Conservation (phyloP, 2,329 filamentous ascomycete genomes). For the Sporothrix phasma region DNA sequence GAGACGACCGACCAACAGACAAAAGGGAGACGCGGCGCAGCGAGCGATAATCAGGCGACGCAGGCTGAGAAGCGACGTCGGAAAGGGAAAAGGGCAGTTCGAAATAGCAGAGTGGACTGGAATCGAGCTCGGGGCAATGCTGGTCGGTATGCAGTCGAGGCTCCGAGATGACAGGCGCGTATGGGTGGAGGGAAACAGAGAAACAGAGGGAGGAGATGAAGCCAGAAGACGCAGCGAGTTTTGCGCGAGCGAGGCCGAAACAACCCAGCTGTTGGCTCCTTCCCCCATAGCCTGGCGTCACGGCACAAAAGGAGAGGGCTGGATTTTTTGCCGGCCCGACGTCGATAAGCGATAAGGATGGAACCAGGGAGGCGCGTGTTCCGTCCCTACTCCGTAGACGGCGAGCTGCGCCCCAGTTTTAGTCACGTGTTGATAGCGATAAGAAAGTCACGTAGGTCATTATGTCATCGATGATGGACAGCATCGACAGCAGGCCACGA, state of each 20-base stretch:
- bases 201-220: background rate
- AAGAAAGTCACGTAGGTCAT: background rate
- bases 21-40: constrained; percentile 3
- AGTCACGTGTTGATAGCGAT: background rate
- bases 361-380: background rate
- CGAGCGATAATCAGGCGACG: background rate
- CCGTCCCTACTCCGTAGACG: background rate
- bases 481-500: background rate
- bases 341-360: constrained; percentile 19
- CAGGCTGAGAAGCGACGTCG: background rate
- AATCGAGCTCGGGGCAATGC: too few species aligned
- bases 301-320: constrained; percentile 19
- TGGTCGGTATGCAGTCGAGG: background rate
- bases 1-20: too few species aligned
- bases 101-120: background rate
- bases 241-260: constrained; percentile 15
- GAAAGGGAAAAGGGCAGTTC: background rate
- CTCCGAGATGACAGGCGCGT: background rate
- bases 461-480: too few species aligned
- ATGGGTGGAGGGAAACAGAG: background rate
- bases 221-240: constrained; percentile 12
- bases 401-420: background rate
- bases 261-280: constrained; percentile 8
- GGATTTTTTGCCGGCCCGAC: constrained; percentile 20
- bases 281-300: constrained; percentile 15